These are phyloP conservation scores for Chimonanthus praecox DNA, from an alignment of 164 flowering plant genomes.

Conservation along the genomic window DNA sequence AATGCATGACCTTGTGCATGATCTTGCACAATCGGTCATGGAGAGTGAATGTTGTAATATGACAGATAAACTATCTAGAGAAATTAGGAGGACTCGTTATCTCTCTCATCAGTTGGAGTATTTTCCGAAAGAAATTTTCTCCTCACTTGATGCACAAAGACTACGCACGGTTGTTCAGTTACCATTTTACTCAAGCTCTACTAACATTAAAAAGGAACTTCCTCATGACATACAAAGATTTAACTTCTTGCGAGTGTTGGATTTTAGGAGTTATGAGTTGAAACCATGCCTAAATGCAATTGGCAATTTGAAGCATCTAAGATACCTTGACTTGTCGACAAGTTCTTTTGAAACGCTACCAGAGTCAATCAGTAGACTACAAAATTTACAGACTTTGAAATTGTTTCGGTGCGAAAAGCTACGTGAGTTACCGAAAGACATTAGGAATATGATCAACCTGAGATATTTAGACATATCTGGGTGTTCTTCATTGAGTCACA, in stretches of 20 bases:
- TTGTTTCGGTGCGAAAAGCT: not conserved
- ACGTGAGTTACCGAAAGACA: not conserved
- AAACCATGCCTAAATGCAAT: not conserved
- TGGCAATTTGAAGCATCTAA: not conserved
- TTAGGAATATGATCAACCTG: not conserved
- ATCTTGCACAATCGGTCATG: not conserved
- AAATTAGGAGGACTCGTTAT: not conserved
- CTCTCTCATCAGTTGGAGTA: not conserved
- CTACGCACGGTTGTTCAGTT: not conserved
- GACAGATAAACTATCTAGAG: not conserved
- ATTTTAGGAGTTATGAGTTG: not conserved
- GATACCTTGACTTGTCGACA: constrained; percentile 9
- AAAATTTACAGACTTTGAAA: constrained; percentile 5
- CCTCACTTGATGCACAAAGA: not conserved
- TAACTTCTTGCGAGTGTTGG: not conserved
- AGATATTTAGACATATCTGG: not conserved
- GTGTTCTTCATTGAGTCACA: not conserved
- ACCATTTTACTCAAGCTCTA: too few relatives aligned
- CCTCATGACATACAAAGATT: not conserved
- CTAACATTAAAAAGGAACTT: not conserved
- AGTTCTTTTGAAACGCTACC: constrained; percentile 9
- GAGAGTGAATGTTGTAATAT: not conserved
- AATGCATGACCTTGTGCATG: not conserved
- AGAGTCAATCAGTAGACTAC: constrained; percentile 1
- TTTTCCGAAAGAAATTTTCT: not conserved